phyloP scores from a whole-genome alignment of 2,329 filamentous ascomycete genomes.

The Ophiostoma pallidulum region DNA sequence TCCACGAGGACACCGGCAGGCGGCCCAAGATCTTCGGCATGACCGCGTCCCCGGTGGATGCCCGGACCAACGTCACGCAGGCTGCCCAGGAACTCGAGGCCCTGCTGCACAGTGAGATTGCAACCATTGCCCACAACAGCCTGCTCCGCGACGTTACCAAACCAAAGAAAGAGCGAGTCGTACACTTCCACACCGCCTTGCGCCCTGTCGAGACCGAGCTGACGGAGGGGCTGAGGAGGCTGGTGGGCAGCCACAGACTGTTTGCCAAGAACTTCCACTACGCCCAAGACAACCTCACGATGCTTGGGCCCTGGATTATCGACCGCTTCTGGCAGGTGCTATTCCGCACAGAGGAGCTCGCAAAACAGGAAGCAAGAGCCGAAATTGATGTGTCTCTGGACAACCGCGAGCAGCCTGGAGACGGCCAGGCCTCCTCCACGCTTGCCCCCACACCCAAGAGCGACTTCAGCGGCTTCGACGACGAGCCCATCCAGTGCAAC shows the following conservation, averaged over 20 bases:
- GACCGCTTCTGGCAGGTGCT: conserved; percentile 71
- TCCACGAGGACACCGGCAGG: conserved; percentile 30
- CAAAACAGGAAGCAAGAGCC: conserved; percentile 50
- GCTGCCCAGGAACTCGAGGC: conserved; percentile 66
- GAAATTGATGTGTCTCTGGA: conserved; percentile 20
- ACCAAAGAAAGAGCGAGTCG: conserved; percentile 49
- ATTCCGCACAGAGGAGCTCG: conserved; percentile 52
- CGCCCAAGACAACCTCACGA: conserved; percentile 48
- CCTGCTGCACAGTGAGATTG: conserved; percentile 72
- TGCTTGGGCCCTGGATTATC: conserved; percentile 75
- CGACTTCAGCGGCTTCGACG: background rate
- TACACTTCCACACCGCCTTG: conserved; percentile 41
- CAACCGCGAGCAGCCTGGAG: conserved; percentile 36
- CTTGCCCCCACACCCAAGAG: background rate
- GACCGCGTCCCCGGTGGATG: conserved; percentile 92
- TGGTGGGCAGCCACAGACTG: conserved; percentile 31
- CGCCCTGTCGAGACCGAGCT: conserved; percentile 54
- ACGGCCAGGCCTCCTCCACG: background rate
- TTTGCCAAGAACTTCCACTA: conserved; percentile 52
- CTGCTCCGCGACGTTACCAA: conserved; percentile 49
- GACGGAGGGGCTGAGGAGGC: conserved; percentile 42
- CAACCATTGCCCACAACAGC: conserved; percentile 52
- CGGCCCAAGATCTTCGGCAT: conserved; percentile 83
- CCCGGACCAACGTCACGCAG: conserved; percentile 60
- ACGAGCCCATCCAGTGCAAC: conserved; percentile 3